Evolutionary conservation across 2,329 filamentous ascomycete genomes (phyloP).

Genomic region (Fusarium cyanostomum): DNA sequence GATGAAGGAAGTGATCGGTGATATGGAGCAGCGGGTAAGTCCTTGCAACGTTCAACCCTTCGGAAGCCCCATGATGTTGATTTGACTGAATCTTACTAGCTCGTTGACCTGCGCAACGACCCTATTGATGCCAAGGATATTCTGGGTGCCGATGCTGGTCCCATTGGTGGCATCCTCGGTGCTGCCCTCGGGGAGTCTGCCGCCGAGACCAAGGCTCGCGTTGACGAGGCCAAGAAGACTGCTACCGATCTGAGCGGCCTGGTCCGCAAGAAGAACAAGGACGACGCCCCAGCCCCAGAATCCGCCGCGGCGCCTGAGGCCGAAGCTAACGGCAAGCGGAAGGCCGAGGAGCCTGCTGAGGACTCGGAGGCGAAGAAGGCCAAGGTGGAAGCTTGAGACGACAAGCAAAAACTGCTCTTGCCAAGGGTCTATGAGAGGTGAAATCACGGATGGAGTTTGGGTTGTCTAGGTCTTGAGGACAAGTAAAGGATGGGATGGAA

Average conservation of each 20-base stretch:
- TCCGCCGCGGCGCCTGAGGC: slow-evolving; percentile 39
- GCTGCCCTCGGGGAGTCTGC: slow-evolving; percentile 70
- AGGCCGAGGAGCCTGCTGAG: slow-evolving; percentile 45
- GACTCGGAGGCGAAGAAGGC: slow-evolving; percentile 49
- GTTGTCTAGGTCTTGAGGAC: slow-evolving; percentile 9
- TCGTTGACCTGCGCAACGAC: slow-evolving; percentile 72
- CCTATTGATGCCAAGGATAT: slow-evolving; percentile 58
- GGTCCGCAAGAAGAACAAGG: slow-evolving; percentile 73
- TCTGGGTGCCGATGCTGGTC: slow-evolving; percentile 54
- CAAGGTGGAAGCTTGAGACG: slow-evolving; percentile 46
- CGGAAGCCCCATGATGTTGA: neutral
- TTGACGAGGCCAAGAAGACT: slow-evolving; percentile 76
- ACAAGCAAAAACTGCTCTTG: neutral
- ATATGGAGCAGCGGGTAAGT: slow-evolving; percentile 79
- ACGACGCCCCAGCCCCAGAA: slow-evolving; percentile 30
- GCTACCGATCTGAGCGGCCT: slow-evolving; percentile 80
- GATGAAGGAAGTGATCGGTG: slow-evolving; percentile 79
- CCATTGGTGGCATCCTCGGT: slow-evolving; percentile 69
- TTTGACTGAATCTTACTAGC: slow-evolving; percentile 50
- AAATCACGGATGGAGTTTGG: slow-evolving; percentile 26
- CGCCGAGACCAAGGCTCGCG: slow-evolving; percentile 67
- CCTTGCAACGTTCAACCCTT: slow-evolving; percentile 9
- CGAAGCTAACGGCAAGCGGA: slow-evolving; percentile 53
- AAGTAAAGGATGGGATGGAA: slow-evolving; percentile 1
- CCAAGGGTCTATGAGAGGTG: neutral